Conservation (phyloP, 2,329 filamentous ascomycete species). For the Uncinocarpus reesii region DNA sequence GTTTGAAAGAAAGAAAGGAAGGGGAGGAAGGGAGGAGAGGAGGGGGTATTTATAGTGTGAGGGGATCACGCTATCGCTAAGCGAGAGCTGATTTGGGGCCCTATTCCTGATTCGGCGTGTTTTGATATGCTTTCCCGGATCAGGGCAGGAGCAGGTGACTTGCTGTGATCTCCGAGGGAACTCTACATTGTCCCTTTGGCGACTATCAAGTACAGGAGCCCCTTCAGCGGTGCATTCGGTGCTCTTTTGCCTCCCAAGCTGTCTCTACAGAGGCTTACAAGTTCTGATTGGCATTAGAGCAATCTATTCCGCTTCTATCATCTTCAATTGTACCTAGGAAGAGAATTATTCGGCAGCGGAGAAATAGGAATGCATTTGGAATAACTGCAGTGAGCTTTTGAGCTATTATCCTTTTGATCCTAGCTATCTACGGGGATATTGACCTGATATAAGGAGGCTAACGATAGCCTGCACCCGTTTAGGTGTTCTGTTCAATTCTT, state of each 20-base stretch:
- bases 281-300: background rate
- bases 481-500: background rate
- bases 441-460: background rate
- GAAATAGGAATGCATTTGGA: background rate
- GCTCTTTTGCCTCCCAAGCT: background rate
- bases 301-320: background rate
- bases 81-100: slow-evolving; percentile 5
- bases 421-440: background rate
- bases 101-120: slow-evolving; percentile 9
- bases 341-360: background rate
- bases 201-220: background rate
- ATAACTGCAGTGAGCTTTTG: background rate
- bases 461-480: background rate
- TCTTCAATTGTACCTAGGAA: background rate
- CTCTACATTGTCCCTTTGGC: background rate
- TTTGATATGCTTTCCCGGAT: background rate
- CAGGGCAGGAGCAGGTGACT: slow-evolving; percentile 10
- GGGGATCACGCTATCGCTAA: slow-evolving; percentile 10
- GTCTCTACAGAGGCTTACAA: background rate
- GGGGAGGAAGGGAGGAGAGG: slow-evolving; percentile 9
- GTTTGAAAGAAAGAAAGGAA: slow-evolving; percentile 11
- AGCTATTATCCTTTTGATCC: background rate
- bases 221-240: no score
- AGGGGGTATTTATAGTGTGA: slow-evolving; percentile 13
- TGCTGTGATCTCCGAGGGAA: background rate